phyloP scores from a whole-genome alignment of 306 rosid genomes.

The Boehmeria nivea region DNA sequence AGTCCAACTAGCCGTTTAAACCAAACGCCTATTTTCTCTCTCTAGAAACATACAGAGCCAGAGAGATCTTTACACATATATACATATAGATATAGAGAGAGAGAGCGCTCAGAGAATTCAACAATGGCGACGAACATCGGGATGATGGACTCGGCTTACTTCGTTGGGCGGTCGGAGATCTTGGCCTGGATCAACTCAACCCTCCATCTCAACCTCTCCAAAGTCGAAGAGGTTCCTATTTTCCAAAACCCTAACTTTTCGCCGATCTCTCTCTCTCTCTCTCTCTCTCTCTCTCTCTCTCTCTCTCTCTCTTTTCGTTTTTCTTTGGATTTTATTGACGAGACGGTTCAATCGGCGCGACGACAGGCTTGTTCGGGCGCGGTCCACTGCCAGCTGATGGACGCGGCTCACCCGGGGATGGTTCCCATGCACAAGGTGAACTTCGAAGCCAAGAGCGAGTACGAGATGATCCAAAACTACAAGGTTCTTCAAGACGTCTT shows the following conservation, averaged over 20 bases:
- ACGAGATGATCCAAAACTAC: constrained; percentile 96
- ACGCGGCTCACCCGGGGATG: constrained; percentile 78
- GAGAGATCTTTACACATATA: not conserved
- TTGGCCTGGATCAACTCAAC: constrained; percentile 87
- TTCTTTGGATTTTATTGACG: not conserved
- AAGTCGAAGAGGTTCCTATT: constrained; percentile 70
- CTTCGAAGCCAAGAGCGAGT: constrained; percentile 88
- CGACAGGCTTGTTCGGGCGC: constrained; percentile 86
- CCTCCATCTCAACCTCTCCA: constrained; percentile 79
- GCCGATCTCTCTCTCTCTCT: no score
- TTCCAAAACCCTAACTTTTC: constrained; percentile 7
- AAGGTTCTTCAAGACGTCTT: constrained; percentile 96
- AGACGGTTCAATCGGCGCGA: not conserved
- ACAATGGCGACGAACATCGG: constrained; percentile 87
- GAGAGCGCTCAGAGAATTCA: not conserved
- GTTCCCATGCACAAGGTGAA: constrained; percentile 99
- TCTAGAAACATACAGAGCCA: not conserved
- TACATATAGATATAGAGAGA: not conserved
- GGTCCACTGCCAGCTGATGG: constrained; percentile 91
- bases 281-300: not conserved
- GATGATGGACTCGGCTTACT: constrained; percentile 91
- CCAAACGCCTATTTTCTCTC: constrained; percentile 4
- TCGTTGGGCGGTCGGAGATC: constrained; percentile 94
- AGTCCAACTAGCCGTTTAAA: constrained; percentile 19
- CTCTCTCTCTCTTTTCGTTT: not conserved